Evolutionary conservation across 2,329 filamentous ascomycete genomes (phyloP).

Genomic region (Chaetomium olivaceum): DNA sequence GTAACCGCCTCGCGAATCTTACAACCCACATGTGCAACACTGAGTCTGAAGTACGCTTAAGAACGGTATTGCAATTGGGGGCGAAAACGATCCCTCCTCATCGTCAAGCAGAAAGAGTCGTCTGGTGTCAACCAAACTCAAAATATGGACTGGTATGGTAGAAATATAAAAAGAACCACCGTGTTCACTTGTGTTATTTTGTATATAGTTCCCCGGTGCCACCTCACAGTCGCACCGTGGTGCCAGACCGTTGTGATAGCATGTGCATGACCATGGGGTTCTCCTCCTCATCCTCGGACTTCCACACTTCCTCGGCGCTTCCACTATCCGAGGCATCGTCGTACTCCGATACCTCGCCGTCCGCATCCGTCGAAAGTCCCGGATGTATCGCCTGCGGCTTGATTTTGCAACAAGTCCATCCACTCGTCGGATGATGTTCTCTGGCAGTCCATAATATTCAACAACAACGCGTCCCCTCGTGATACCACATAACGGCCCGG

Average conservation of each 20-base stretch:
- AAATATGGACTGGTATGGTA: neutral
- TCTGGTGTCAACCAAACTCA: neutral
- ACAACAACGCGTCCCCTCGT: slow-evolving; percentile 1
- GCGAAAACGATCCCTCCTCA: neutral
- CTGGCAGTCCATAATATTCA: slow-evolving; percentile 2
- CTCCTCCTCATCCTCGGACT: neutral
- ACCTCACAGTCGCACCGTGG: neutral
- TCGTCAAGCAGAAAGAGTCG: neutral
- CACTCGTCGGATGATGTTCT: neutral
- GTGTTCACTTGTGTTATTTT: neutral
- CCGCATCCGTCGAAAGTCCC: neutral
- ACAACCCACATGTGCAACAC: neutral
- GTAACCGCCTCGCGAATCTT: neutral
- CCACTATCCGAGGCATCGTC: neutral
- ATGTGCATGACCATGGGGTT: neutral
- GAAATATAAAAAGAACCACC: neutral
- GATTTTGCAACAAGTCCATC: neutral
- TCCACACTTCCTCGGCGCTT: neutral
- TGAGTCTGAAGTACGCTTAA: neutral
- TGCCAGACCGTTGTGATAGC: neutral
- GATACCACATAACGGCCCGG: neutral
- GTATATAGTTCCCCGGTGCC: neutral
- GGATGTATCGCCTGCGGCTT: neutral
- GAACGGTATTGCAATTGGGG: neutral
- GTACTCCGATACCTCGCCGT: neutral